Evolutionary conservation across 169 alveolate genomes (phyloP).

Genomic region (Amoebophrya sp.): DNA sequence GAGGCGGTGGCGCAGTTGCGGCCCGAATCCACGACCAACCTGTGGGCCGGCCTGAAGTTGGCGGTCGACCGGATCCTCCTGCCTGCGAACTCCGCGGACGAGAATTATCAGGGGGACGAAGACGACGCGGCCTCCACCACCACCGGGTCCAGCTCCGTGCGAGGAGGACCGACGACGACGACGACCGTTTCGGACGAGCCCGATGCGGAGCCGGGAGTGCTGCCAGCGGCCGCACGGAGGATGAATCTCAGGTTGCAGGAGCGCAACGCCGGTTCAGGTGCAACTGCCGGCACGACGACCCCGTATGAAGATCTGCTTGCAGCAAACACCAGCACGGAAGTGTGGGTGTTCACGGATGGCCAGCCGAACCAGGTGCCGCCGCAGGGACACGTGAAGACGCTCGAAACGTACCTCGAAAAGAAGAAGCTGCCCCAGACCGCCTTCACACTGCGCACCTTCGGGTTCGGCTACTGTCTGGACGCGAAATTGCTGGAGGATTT

Average conservation of each 20-base stretch:
- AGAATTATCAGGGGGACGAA: neutral
- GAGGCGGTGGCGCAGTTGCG: neutral
- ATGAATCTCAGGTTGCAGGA: no score
- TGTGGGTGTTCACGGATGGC: neutral
- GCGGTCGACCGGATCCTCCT: neutral
- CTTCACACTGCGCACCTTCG: conserved; percentile 18
- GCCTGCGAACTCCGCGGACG: neutral
- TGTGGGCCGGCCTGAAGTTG: neutral
- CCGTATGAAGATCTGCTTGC: no score
- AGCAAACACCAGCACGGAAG: no score
- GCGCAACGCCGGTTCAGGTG: no score
- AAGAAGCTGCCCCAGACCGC: neutral
- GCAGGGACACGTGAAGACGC: neutral
- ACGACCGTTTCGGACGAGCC: no score
- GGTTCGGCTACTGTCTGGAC: conserved; percentile 6
- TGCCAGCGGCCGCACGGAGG: no score
- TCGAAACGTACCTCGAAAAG: neutral
- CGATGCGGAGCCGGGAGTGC: no score
- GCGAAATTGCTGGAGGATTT: neutral
- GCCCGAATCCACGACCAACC: neutral
- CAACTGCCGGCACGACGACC: no score
- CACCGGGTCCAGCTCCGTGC: no score
- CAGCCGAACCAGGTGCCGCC: neutral
- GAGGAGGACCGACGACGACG: no score
- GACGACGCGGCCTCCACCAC: neutral